These are phyloP conservation scores for Verticillium nonalfalfae DNA, from an alignment of 2,329 filamentous ascomycete species.

Conservation along the genomic window DNA sequence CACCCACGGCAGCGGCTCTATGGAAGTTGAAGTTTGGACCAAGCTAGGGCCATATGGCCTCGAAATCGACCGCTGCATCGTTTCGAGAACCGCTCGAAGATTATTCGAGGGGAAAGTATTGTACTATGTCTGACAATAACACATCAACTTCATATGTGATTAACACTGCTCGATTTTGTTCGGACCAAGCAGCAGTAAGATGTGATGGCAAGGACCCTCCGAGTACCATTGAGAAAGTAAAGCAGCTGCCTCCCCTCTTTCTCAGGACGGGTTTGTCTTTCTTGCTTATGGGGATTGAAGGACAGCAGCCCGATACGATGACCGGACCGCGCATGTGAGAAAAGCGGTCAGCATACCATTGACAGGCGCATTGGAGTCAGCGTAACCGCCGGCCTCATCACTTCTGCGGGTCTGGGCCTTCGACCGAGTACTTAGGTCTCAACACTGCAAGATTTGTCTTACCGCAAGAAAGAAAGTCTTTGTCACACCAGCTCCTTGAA, in stretches of 20 bases:
- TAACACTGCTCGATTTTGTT: background rate
- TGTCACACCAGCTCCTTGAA: background rate
- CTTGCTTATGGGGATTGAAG: background rate
- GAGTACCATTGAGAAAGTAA: background rate
- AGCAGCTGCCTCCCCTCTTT: background rate
- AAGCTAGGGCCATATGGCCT: slow-evolving; percentile 11
- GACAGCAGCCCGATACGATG: background rate
- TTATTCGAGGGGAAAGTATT: slow-evolving; percentile 23
- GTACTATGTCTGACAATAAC: slow-evolving; percentile 13
- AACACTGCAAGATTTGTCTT: background rate
- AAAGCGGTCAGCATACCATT: background rate
- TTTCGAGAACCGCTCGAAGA: slow-evolving; percentile 22
- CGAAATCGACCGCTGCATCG: slow-evolving; percentile 17
- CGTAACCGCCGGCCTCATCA: background rate
- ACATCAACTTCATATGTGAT: background rate
- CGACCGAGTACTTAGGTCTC: background rate
- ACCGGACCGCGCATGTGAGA: background rate
- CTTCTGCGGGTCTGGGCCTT: background rate
- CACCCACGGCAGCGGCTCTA: slow-evolving; percentile 20
- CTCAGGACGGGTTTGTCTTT: no score
- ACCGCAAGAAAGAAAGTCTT: background rate
- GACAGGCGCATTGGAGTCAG: background rate
- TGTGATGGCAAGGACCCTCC: background rate
- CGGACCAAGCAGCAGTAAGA: background rate
- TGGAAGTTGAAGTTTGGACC: slow-evolving; percentile 17